phyloP scores from a whole-genome alignment of 2,329 filamentous ascomycete species.

The Aspergillus fijiensis region DNA sequence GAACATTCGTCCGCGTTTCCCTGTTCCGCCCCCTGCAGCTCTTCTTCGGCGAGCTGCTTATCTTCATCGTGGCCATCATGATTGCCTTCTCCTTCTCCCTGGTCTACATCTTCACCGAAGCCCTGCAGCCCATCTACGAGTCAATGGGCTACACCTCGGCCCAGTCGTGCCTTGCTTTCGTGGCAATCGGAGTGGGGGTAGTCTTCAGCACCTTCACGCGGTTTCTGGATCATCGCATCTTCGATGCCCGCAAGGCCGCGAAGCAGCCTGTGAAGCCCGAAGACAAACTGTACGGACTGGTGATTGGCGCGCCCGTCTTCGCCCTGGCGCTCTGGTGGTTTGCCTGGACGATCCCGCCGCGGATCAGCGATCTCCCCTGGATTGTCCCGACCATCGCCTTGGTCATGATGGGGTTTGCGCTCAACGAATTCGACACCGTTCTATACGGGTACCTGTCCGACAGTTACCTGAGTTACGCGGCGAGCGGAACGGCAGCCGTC shows the following conservation, averaged over 20 bases:
- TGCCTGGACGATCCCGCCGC: slow-evolving; percentile 48
- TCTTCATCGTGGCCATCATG: slow-evolving; percentile 9
- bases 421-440: slow-evolving; percentile 47
- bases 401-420: slow-evolving; percentile 46
- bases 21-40: slow-evolving; percentile 2
- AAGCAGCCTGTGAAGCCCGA: slow-evolving; percentile 38
- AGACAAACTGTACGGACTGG: slow-evolving; percentile 50
- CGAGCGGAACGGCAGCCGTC: slow-evolving; percentile 44
- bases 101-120: slow-evolving; percentile 10
- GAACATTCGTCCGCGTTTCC: slow-evolving; percentile 5
- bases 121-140: not conserved
- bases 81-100: slow-evolving; percentile 3
- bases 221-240: slow-evolving; percentile 39
- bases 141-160: not conserved
- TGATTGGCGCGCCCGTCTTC: slow-evolving; percentile 45
- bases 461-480: slow-evolving; percentile 45
- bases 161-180: not conserved
- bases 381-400: slow-evolving; percentile 42
- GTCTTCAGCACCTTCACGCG: slow-evolving; percentile 43
- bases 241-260: slow-evolving; percentile 24
- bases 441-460: slow-evolving; percentile 46
- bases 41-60: slow-evolving; percentile 6
- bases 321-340: slow-evolving; percentile 49
- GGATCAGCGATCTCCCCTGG: slow-evolving; percentile 34
- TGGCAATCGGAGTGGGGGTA: slow-evolving; percentile 42